Evolutionary conservation across 495 filamentous ascomycete species (phyloP).

Genomic region (Aspergillus incahuasiensis): DNA sequence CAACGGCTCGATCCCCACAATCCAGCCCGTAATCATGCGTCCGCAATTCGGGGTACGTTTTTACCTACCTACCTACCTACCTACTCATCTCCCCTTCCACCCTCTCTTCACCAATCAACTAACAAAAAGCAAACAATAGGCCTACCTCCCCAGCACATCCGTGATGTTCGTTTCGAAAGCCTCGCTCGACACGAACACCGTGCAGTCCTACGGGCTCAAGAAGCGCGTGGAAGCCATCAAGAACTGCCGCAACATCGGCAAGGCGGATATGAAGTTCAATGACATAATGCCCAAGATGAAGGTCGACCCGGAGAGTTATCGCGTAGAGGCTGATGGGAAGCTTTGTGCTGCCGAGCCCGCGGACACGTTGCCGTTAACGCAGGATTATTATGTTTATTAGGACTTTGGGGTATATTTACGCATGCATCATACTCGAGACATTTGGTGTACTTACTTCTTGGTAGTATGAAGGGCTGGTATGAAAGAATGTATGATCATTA

Average conservation of each 20-base stretch:
- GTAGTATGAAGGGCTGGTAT: no score
- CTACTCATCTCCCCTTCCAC: neutral
- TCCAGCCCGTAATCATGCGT: slow-evolving; percentile 81
- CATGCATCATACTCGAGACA: no score
- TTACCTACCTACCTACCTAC: no score
- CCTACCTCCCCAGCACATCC: slow-evolving; percentile 64
- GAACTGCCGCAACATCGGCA: slow-evolving; percentile 73
- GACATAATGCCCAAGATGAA: slow-evolving; percentile 83
- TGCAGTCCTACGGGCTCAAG: slow-evolving; percentile 67
- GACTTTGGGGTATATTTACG: no score
- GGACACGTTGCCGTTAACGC: slow-evolving; percentile 68
- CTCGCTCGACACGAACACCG: slow-evolving; percentile 57
- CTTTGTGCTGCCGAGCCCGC: slow-evolving; percentile 74
- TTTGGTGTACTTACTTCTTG: no score
- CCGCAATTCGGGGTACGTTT: slow-evolving; percentile 76
- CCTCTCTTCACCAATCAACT: neutral
- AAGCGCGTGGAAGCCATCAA: slow-evolving; percentile 80
- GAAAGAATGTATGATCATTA: no score
- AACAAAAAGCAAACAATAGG: slow-evolving; percentile 18
- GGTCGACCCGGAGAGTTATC: slow-evolving; percentile 89
- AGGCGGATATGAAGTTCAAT: slow-evolving; percentile 94
- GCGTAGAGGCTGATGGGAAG: slow-evolving; percentile 81
- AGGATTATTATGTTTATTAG: slow-evolving; percentile 40
- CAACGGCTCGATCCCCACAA: slow-evolving; percentile 86
- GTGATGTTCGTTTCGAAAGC: slow-evolving; percentile 81